Percentiles rank a stretch among this genome's conserved stretches.
Conservation (phyloP, 1,139 yeast genomes). For the Suhomyces atakaporum region DNA sequence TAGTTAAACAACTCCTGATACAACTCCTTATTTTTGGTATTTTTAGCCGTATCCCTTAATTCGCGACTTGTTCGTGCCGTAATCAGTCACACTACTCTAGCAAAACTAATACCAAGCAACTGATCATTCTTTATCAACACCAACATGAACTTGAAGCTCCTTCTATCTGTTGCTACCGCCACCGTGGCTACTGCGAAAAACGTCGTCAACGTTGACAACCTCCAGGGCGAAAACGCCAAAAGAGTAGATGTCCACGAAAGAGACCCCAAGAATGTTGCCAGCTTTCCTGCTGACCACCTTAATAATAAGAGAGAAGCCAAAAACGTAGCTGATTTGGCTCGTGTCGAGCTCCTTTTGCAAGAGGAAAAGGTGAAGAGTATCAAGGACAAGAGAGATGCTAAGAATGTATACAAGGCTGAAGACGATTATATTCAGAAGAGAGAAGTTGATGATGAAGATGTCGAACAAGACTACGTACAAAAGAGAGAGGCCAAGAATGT, state of each 20-base stretch:
- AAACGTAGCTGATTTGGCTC: constrained; percentile 16
- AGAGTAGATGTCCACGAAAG: constrained; percentile 5
- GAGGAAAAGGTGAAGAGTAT: constrained; percentile 1
- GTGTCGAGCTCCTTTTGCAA: constrained; percentile 1
- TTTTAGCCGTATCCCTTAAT: too few relatives aligned
- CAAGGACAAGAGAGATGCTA: constrained; percentile 15
- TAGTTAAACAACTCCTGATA: too few relatives aligned
- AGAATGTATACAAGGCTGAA: constrained; percentile 12
- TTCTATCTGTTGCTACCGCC: constrained; percentile 6
- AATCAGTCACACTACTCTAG: too few relatives aligned
- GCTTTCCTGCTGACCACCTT: constrained; percentile 4
- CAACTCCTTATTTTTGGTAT: too few relatives aligned
- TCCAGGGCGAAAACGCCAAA: constrained; percentile 8
- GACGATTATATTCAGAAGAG: too few relatives aligned
- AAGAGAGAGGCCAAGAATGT: too few relatives aligned
- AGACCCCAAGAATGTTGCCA: constrained; percentile 15
- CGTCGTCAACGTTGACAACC: constrained; percentile 13
- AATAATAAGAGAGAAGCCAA: constrained; percentile 15
- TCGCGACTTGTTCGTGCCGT: too few relatives aligned
- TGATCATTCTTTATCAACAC: not conserved
- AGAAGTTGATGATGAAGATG: too few relatives aligned
- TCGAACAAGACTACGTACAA: too few relatives aligned
- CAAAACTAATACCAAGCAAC: too few relatives aligned
- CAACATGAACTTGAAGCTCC: constrained; percentile 11
- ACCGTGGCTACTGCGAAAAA: constrained; percentile 14